Percentiles rank a stretch among this genome's conserved stretches.
These are phyloP conservation scores for Fraxinus americana DNA, from an alignment of 257 asterid genomes.

Conservation along the genomic window DNA sequence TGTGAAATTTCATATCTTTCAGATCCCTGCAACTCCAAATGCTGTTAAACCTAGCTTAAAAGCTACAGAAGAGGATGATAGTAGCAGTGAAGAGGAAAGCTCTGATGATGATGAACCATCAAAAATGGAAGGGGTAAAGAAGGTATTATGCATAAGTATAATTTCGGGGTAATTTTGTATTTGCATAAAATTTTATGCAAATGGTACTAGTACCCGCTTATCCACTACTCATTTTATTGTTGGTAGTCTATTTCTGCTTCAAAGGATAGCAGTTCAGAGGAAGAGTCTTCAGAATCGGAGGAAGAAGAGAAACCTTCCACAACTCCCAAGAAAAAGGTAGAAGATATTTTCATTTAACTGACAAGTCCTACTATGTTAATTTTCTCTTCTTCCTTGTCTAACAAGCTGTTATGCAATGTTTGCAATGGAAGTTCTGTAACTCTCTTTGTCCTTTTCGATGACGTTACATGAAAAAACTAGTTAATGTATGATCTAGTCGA, in stretches of 20 bases:
- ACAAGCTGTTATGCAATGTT: background rate
- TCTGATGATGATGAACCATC: constrained; percentile 35
- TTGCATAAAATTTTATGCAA: background rate
- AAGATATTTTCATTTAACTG: background rate
- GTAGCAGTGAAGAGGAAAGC: constrained; percentile 39
- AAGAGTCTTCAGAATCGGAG: constrained; percentile 40
- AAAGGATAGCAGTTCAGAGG: constrained; percentile 47
- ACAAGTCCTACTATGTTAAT: background rate
- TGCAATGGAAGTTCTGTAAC: background rate
- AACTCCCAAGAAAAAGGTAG: constrained; percentile 52
- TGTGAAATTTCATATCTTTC: background rate
- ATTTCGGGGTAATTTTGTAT: background rate
- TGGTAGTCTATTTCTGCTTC: constrained; percentile 26
- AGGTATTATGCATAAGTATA: constrained; percentile 1
- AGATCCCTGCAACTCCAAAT: constrained; percentile 18
- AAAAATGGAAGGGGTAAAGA: constrained; percentile 19
- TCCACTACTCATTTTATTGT: background rate
- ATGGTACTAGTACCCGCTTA: too few relatives aligned
- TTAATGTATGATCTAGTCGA: background rate
- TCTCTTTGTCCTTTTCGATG: background rate
- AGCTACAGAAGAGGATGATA: constrained; percentile 21
- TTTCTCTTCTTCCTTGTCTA: background rate
- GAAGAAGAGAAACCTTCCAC: constrained; percentile 44
- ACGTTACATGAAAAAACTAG: background rate
- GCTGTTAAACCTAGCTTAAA: constrained; percentile 18